Evolutionary conservation across 164 flowering plant genomes (phyloP).

Genomic region (Vitis cinerea): DNA sequence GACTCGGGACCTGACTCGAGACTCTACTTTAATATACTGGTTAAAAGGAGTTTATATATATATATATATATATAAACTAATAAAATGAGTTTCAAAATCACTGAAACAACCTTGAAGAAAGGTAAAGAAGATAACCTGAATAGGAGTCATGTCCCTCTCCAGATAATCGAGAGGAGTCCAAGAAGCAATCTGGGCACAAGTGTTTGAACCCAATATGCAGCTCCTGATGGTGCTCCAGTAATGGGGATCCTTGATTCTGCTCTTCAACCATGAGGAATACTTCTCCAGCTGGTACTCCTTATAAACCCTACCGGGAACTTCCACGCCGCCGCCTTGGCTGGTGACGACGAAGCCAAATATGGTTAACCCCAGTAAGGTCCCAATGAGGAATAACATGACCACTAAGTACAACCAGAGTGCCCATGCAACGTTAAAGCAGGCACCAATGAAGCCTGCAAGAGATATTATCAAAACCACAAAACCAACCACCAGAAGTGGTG

Average conservation of each 20-base stretch:
- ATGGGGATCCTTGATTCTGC: constrained; percentile 44
- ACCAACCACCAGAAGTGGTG: constrained; percentile 77
- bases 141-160: constrained; percentile 67
- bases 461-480: constrained; percentile 75
- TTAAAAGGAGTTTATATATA: too few species aligned
- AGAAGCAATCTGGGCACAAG: constrained; percentile 56
- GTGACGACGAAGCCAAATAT: constrained; percentile 82
- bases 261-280: constrained; percentile 78
- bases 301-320: constrained; percentile 58
- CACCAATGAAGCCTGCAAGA: constrained; percentile 88
- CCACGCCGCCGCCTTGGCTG: constrained; percentile 66
- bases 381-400: constrained; percentile 73
- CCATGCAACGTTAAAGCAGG: constrained; percentile 87
- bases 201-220: constrained; percentile 74
- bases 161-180: constrained; percentile 92
- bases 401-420: constrained; percentile 81
- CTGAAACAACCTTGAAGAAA: background rate
- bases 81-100: background rate
- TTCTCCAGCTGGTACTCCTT: constrained; percentile 66
- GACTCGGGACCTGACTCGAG: too few species aligned
- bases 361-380: constrained; percentile 54
- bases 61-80: too few species aligned
- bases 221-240: constrained; percentile 72
- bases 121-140: constrained; percentile 53
- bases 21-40: too few species aligned